A percentile compares a stretch with the other conserved stretches of the same genome.
These are phyloP conservation scores for Linaria vulgaris DNA, from an alignment of 257 asterid species.

Conservation along the genomic window DNA sequence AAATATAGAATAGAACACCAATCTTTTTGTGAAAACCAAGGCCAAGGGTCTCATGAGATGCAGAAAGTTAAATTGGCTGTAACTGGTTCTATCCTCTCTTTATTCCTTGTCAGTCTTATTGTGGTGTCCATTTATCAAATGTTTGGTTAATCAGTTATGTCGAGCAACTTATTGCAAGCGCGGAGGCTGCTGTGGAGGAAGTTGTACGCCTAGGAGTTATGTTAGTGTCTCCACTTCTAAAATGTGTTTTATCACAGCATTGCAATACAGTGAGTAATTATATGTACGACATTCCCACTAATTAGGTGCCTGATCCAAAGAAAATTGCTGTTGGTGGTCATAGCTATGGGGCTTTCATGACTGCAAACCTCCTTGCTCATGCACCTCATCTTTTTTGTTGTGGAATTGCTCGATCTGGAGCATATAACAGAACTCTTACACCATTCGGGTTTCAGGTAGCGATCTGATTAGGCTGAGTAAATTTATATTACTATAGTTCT, in stretches of 20 bases:
- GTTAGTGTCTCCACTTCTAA: slow-evolving; percentile 40
- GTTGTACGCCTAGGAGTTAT: slow-evolving; percentile 92
- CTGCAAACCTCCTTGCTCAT: slow-evolving; percentile 96
- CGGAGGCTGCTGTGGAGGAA: slow-evolving; percentile 98
- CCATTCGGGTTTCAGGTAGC: slow-evolving; percentile 99
- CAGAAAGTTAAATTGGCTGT: not conserved
- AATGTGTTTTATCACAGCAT: not conserved
- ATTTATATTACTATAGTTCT: not conserved
- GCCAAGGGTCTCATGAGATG: not conserved
- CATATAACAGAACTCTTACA: slow-evolving; percentile 95
- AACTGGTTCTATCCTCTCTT: not conserved
- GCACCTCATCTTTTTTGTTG: slow-evolving; percentile 97
- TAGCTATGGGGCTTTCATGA: slow-evolving; percentile 98
- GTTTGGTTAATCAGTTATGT: slow-evolving; percentile 59
- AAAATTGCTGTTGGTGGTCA: slow-evolving; percentile 97
- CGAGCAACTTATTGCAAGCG: slow-evolving; percentile 95
- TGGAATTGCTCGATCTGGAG: slow-evolving; percentile 98
- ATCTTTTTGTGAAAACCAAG: not conserved
- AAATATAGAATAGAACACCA: not conserved
- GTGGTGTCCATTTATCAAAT: slow-evolving; percentile 15
- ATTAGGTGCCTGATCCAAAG: slow-evolving; percentile 88
- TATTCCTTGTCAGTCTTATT: not conserved
- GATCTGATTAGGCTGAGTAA: slow-evolving; percentile 12
- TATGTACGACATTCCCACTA: slow-evolving; percentile 24
- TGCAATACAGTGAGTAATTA: slow-evolving; percentile 17